phyloP scores from a whole-genome alignment of 768 basidiomycete genomes.

The Dioszegia aurantiaca region DNA sequence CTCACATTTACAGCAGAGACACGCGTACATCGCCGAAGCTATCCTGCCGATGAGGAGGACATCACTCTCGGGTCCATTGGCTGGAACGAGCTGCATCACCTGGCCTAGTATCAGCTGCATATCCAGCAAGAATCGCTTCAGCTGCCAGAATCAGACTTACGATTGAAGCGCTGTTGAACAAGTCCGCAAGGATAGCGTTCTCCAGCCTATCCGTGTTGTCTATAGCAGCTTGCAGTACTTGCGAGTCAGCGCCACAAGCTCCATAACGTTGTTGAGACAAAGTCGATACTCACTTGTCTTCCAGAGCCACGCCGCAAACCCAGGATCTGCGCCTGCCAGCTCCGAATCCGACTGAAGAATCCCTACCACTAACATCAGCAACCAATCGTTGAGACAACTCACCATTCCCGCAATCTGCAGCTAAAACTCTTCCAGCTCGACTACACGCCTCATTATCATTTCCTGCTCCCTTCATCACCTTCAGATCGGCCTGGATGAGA shows the following conservation, averaged over 20 bases:
- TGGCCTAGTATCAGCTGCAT: not conserved
- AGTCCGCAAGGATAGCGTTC: constrained; percentile 2
- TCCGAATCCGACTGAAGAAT: not conserved
- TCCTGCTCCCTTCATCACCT: not conserved
- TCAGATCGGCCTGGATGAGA: constrained; percentile 5
- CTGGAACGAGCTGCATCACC: constrained; percentile 4
- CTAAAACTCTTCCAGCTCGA: not conserved
- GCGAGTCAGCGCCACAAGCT: not conserved
- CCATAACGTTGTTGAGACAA: not conserved
- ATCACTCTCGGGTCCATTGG: not conserved
- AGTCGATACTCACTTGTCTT: constrained; percentile 12
- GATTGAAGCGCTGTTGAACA: constrained; percentile 3
- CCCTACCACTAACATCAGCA: not conserved
- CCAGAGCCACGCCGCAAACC: constrained; percentile 3
- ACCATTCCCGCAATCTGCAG: constrained; percentile 8
- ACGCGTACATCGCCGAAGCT: constrained; percentile 1
- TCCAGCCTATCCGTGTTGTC: not conserved
- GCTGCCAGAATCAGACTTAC: not conserved
- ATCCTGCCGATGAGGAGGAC: not conserved
- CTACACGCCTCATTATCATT: not conserved
- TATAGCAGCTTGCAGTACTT: not conserved
- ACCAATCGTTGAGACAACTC: not conserved
- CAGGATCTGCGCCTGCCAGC: not conserved
- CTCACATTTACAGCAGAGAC: constrained; percentile 13
- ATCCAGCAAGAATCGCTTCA: too few species aligned